Evolutionary conservation across 306 rosid species (phyloP), one percentile per base, ranked within the genome.

Genomic region (Lathyrus tuberosus): DNA sequence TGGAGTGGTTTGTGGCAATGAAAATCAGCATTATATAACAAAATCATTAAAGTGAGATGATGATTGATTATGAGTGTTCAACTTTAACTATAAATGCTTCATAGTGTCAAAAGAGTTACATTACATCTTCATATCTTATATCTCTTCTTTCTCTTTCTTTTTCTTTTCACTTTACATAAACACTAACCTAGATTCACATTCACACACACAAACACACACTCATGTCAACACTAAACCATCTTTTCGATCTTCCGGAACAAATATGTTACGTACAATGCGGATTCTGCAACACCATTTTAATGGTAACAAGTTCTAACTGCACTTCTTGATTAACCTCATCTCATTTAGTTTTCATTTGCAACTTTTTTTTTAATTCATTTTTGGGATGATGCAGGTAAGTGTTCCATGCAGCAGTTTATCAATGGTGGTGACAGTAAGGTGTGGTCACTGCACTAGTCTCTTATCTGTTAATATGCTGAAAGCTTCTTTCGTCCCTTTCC

Each of bases 331-430:
- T 56, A 41, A 56, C 5, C n/a, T 66, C 42, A 40, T 20, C 16
- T 38, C 9, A 46, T 30, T 22, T 31, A 20, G 9, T 30, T 51
- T 60, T 10, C 10, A 10, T 33, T 24, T 52, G 26, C 49, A 16
- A 2, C 13, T 54, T 54, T 22, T 15, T 59, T 20, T 53, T 60
- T 72, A 37, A 49, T 8, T 16, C 4, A 48, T 6, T 48, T 59
- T 38, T 71, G 8, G 51, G 37, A 26, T 49, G 71, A 69, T 73
- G 82, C 81, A 93, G 97, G 98, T 93, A 2, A 90, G 97, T 38
- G 96, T 93, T 15, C 98, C 98, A 75, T 93, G 91, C 85, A 82
- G 86, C 86, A 90, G 97, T 83, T 73, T 93, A 76, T 82, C 93
- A 62, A 84, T 79, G 97, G 87, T 84, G 76, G 98, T 90, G 35